Base-by-base conservation (phyloP, 192 early-diverging fungal genomes). In the Kappamyces sp. region DNA sequence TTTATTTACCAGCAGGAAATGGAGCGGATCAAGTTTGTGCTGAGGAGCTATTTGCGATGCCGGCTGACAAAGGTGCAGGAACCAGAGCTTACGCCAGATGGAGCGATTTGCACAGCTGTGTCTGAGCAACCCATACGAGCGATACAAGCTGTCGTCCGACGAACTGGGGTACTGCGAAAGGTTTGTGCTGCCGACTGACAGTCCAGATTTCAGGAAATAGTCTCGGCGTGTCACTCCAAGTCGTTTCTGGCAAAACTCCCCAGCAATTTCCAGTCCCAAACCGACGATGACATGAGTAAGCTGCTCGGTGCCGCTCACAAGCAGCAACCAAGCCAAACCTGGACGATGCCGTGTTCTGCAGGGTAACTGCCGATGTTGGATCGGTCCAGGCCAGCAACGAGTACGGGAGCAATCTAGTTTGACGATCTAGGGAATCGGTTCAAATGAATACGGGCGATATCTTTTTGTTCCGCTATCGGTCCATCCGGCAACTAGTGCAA, bases 11-110 rank as follows among this genome's bases (percentile, higher is more conserved):
- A 59, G 33, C 48, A 62, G n/a, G 61, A 62, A 45, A 31, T 50
- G 4, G 61, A 62, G 37, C 35, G 61, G 31, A 52, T 62, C 14
- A 62, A 62, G 40, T 62, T 39, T 34, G 22, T 62, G 6, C 2
- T 62, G 2, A 36, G 61, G 3, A 62, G 49, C 12, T 62, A 62
- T 43, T 22, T 62, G 22, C 49, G 49, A 62, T 41, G 29, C 11
- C 49, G 61, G 32, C 36, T 62, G 15, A 33, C 29, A 53, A 62
- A 62, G 48, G 48, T 22, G 31, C 8, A 7, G 8, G 15, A n/a
- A 9, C 7, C 48, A 49, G 6, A 0, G 48, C 22, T 22, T 22
- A 22, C 22, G 22, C 22, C 22, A 22, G 41, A 45, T 58, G 14
- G 55, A 58, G 36, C 36, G 45, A 33, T 58, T 46, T 30, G 34